Evolutionary conservation across 148 eudicot genomes (phyloP), one percentile per base, ranked within the genome.

Genomic region (Polygonum aviculare): DNA sequence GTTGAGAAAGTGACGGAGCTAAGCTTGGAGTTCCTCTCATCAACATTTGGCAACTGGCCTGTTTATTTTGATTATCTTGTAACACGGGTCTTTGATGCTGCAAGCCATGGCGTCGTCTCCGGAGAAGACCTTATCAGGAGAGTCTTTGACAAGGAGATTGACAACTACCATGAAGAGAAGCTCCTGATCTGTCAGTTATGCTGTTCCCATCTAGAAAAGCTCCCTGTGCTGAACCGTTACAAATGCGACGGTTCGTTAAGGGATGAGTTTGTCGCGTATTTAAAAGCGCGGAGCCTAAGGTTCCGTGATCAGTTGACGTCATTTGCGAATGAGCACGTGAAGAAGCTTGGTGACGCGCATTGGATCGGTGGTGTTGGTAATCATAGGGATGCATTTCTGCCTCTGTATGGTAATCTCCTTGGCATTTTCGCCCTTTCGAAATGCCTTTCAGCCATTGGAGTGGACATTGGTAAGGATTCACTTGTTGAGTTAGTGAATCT

Each of bases 111-210:
- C 21, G 84, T 77, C 65, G 84, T 76, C 21, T 83, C 97, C 14
- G 67, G 82, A 59, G 93, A 93, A 62, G 92, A 95, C 80, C 97
- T 90, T 78, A 86, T 95, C 33, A 86, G 91, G 78, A 87, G 86
- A 63, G 96, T 95, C 78, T 95, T 95, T 54, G 99, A 95, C 88
- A 90, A 92, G 84, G 99, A 95, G 83, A 86, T 95, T 22, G 99
- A 95, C 76, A 95, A 95, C 74, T 86, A 90, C 82, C 99, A 95
- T 74, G 97, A 95, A 81, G 99, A 95, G 77, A 92, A 95, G 80
- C 78, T 95, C 74, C 78, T 95, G 40, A 84, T 92, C 12, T 88
- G 96, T 80, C 99, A 95, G 77, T 76, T 92, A n/a, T 90, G 97
- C 76, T 95, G 96, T 77, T 88, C 74, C 62, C 93, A 89, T 65